These are phyloP conservation scores for Dryadomyces quercivorus DNA, from an alignment of 2,329 filamentous ascomycete species.

Conservation along the genomic window DNA sequence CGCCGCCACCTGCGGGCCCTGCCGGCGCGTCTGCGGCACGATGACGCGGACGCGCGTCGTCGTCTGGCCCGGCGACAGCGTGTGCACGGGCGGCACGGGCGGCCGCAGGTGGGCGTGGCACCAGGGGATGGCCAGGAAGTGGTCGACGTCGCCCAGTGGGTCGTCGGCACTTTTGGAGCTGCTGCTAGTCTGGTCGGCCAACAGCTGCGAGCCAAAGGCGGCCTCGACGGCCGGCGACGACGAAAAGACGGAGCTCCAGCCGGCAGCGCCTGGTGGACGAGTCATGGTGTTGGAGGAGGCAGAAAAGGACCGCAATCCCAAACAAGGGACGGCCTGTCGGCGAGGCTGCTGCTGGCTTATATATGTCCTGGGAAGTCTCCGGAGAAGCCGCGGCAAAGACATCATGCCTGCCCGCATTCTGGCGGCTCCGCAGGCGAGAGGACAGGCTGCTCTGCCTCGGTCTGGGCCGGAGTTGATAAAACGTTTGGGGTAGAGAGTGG, in stretches of 20 bases:
- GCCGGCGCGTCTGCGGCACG: conserved; percentile 23
- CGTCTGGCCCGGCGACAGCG: not conserved
- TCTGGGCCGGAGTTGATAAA: too few species aligned
- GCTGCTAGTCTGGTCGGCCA: not conserved
- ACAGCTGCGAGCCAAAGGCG: not conserved
- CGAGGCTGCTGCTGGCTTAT: not conserved
- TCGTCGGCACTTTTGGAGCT: not conserved
- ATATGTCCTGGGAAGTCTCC: not conserved
- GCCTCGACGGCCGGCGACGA: not conserved
- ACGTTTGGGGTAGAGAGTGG: too few species aligned
- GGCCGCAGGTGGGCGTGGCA: conserved; percentile 29
- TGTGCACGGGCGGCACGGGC: conserved; percentile 13
- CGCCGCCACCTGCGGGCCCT: conserved; percentile 17
- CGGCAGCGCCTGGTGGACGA: not conserved
- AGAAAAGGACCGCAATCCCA: too few species aligned
- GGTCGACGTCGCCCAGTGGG: conserved; percentile 3
- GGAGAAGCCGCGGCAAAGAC: not conserved
- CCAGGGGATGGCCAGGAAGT: conserved; percentile 33
- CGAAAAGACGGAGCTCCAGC: not conserved
- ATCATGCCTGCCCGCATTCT: too few species aligned
- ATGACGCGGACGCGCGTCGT: conserved; percentile 21
- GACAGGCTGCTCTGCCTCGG: too few species aligned
- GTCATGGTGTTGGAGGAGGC: not conserved
- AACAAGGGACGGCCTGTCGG: too few species aligned
- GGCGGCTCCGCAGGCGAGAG: too few species aligned